These are phyloP conservation scores for Discostella stelligeroides DNA, from an alignment of 108 stramenopile genomes.

Conservation along the genomic window DNA sequence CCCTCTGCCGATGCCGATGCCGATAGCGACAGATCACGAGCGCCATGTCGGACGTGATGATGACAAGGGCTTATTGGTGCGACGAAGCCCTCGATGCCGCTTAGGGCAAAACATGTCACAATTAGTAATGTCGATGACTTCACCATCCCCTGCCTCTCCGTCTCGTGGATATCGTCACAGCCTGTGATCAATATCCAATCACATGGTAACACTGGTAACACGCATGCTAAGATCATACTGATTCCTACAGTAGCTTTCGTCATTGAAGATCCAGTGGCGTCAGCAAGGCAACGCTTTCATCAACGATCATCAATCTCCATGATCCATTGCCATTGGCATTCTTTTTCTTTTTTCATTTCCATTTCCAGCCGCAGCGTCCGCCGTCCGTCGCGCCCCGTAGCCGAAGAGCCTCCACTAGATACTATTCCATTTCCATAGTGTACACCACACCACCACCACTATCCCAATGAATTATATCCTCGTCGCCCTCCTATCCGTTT, in stretches of 20 bases:
- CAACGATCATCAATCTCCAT: no score
- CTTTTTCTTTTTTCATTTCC: no score
- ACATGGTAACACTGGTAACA: no score
- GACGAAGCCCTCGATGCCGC: conserved; percentile 9
- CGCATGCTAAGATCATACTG: no score
- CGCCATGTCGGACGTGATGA: conserved; percentile 1
- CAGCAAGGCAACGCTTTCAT: no score
- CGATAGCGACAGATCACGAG: background rate
- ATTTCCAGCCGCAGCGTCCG: no score
- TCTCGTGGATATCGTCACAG: no score
- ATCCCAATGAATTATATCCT: conserved; percentile 32
- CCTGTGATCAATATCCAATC: no score
- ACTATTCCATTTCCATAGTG: background rate
- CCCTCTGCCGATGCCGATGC: conserved; percentile 17
- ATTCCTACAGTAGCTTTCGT: no score
- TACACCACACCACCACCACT: background rate
- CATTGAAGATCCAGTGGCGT: no score
- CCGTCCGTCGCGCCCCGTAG: no score
- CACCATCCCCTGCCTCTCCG: background rate
- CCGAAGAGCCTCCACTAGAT: background rate
- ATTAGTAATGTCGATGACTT: background rate
- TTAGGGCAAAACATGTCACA: conserved; percentile 6
- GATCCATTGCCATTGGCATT: no score
- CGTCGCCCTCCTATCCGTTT: conserved; percentile 27
- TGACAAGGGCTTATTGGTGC: background rate